Evolutionary conservation across 352 stramenopile genomes (phyloP).

Genomic region (Phytophthora fragariae): DNA sequence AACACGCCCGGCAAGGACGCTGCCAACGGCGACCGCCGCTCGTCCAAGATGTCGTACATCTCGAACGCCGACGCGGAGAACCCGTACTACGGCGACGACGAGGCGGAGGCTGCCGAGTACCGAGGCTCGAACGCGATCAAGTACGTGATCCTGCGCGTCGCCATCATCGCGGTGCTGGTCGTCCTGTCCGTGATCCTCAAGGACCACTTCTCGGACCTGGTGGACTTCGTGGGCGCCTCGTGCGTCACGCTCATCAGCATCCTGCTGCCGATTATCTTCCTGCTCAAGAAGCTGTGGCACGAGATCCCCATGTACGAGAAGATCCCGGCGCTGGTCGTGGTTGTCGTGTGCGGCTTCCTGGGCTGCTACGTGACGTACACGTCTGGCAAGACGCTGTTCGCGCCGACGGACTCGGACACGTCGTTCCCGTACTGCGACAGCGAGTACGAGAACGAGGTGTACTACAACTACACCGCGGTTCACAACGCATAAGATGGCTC

Average conservation of each 20-base stretch:
- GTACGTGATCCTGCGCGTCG: constrained; percentile 48
- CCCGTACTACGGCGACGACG: constrained; percentile 28
- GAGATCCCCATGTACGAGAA: constrained; percentile 26
- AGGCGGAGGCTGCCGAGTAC: constrained; percentile 46
- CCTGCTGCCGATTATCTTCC: constrained; percentile 21
- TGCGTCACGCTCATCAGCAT: constrained; percentile 48
- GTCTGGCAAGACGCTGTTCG: constrained; percentile 16
- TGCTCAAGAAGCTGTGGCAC: constrained; percentile 33
- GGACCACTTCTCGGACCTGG: constrained; percentile 43
- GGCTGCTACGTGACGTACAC: constrained; percentile 7
- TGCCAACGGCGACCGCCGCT: constrained; percentile 24
- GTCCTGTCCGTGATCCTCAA: constrained; percentile 46
- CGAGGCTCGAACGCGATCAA: constrained; percentile 43
- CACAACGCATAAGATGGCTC: constrained; percentile 15
- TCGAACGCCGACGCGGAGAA: constrained; percentile 26
- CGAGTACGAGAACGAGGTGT: constrained; percentile 33
- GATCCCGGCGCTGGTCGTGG: constrained; percentile 9
- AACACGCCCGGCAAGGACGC: constrained; percentile 30
- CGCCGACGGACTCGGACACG: constrained; percentile 26
- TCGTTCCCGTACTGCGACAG: constrained; percentile 31
- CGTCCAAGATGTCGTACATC: constrained; percentile 53
- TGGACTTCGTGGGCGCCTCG: constrained; percentile 47
- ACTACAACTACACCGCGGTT: constrained; percentile 33
- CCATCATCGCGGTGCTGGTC: constrained; percentile 47
- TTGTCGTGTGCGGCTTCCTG: constrained; percentile 25